Evolutionary conservation across 164 flowering plant species (phyloP), one percentile per base, ranked within the genome.

Genomic region (Taxillus chinensis): DNA sequence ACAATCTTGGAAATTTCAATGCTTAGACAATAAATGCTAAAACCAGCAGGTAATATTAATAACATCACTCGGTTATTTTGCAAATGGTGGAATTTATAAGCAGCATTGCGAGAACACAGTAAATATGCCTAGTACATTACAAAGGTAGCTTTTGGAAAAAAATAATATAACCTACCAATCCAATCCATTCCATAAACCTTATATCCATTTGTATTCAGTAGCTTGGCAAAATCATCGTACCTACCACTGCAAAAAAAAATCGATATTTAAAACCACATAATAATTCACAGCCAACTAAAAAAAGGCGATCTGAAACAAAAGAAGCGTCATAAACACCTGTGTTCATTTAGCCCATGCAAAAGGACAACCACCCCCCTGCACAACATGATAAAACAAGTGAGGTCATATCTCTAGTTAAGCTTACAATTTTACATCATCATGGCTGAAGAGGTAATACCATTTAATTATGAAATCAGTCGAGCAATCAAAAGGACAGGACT

Each of bases 151-250:
- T 43, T 43, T 2, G 46, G 46, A 43, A 43, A 43, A 43, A 43
- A 1, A 43, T 43, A 43, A 11, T 48, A 14, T 11, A 48, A 74
- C 86, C 65, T 75, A 92, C 98, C 96, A 73, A 85, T 82, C 98
- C 96, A 92, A 58, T 92, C 98, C 87, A 92, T 83, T 62, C 80
- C 96, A 71, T 80, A 92, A 39, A 86, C 96, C 81, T 86, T 90
- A 68, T 64, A 86, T 54, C 96, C 96, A 75, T 77, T 74, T 63
- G 79, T 78, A 79, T 87, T 92, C 46, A 92, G 74, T 66, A 83
- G 69, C 88, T 83, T 87, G 56, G 96, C 96, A 72, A 92, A 92
- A 61, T 68, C 69, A 74, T 57, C 68, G 63, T 88, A 92, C 72
- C 96, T 71, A 5, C 96, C 93, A 78, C 93, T 89, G 86, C 63